These are phyloP conservation scores for Dipodascus geniculatus DNA, from an alignment of 805 yeast genomes.

Conservation along the genomic window DNA sequence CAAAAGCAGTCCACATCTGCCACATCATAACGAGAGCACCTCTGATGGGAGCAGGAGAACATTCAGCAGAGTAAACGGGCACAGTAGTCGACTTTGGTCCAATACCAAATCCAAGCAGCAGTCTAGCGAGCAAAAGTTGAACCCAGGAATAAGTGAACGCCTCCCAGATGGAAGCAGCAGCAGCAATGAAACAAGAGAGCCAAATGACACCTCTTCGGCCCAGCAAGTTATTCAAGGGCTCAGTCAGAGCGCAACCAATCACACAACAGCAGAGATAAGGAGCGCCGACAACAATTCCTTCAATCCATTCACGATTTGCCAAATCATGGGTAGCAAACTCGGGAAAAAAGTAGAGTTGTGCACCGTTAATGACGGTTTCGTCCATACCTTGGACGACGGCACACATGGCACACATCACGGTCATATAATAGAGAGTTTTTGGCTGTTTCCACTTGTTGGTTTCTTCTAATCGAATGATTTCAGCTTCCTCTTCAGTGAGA, in stretches of 20 bases:
- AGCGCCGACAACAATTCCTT: constrained; percentile 52
- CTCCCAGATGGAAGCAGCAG: constrained; percentile 51
- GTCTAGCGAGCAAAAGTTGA: constrained; percentile 47
- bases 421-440: constrained; percentile 31
- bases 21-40: constrained; percentile 62
- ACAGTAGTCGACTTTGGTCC: constrained; percentile 60
- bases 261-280: constrained; percentile 52
- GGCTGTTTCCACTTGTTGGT: constrained; percentile 37
- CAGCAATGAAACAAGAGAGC: constrained; percentile 44
- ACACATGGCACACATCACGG: constrained; percentile 52
- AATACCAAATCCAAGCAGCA: constrained; percentile 50
- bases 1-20: constrained; percentile 69
- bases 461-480: constrained; percentile 32
- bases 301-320: constrained; percentile 28
- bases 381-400: constrained; percentile 69
- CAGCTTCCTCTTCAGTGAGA: constrained; percentile 25
- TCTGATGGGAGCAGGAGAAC: constrained; percentile 44
- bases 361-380: constrained; percentile 60
- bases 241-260: constrained; percentile 46
- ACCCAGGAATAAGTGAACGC: constrained; percentile 51
- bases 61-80: constrained; percentile 56
- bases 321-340: constrained; percentile 11
- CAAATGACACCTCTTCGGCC: constrained; percentile 56
- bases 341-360: constrained; percentile 34
- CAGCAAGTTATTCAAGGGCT: constrained; percentile 35